These are phyloP conservation scores for Pterocarpus santalinus DNA, from an alignment of 306 rosid species.

Conservation along the genomic window DNA sequence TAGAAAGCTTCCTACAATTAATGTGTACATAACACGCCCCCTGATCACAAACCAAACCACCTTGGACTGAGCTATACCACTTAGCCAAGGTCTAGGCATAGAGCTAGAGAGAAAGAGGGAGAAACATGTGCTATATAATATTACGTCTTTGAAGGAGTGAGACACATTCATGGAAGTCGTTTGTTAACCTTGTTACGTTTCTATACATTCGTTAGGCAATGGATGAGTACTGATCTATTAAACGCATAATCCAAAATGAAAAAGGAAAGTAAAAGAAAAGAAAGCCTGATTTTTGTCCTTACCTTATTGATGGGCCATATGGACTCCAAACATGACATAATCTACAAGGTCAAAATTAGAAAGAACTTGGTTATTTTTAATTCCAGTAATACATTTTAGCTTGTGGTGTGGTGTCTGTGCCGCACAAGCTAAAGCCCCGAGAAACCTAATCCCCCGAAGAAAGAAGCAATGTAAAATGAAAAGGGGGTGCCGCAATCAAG, in stretches of 20 bases:
- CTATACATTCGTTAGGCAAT: neutral
- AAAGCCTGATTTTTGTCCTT: neutral
- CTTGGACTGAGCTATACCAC: no score
- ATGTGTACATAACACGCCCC: neutral
- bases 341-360: no score
- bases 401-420: neutral
- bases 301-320: neutral
- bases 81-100: neutral
- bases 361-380: neutral
- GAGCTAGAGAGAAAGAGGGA: neutral
- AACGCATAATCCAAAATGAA: neutral
- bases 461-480: neutral
- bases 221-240: neutral
- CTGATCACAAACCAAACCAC: no score
- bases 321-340: neutral
- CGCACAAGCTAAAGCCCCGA: neutral
- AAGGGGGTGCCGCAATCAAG: conserved; percentile 5
- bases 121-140: conserved; percentile 4
- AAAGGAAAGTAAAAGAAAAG: neutral
- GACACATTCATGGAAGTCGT: neutral
- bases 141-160: neutral
- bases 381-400: neutral
- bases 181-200: conserved; percentile 1
- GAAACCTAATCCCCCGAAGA: neutral
- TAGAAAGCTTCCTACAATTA: neutral